Conservation (phyloP, 1,284 basidiomycete genomes). For the Inonotus hispidus region DNA sequence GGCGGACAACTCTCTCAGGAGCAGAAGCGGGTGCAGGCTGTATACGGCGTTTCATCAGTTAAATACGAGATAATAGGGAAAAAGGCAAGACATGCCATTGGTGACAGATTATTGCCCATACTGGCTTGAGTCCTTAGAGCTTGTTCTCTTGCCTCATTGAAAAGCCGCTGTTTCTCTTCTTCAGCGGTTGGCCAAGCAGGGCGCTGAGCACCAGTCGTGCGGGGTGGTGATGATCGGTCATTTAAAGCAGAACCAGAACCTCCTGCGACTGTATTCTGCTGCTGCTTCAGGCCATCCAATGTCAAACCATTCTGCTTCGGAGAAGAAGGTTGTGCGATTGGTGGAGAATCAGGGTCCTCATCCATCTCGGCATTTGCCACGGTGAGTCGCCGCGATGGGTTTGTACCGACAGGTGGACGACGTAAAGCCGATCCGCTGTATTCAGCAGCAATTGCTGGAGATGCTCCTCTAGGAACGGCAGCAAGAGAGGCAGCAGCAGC, state of each 20-base stretch:
- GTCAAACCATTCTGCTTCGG: constrained; percentile 17
- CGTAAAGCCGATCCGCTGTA: background rate
- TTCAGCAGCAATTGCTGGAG: background rate
- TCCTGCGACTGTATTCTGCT: constrained; percentile 3
- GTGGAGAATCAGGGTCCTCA: constrained; percentile 13
- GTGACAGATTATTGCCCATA: constrained; percentile 13
- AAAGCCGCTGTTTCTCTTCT: constrained; percentile 66
- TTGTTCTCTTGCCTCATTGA: constrained; percentile 46
- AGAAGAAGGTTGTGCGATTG: constrained; percentile 7
- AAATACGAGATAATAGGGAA: background rate
- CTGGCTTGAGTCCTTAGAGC: constrained; percentile 24
- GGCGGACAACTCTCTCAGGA: background rate
- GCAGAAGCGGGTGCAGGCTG: background rate
- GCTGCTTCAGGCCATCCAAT: constrained; percentile 4
- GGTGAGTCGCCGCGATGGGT: constrained; percentile 18
- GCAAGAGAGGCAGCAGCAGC: background rate
- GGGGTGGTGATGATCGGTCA: constrained; percentile 5
- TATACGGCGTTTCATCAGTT: background rate
- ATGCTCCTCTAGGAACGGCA: background rate
- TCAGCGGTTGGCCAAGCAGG: constrained; percentile 60
- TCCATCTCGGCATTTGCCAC: constrained; percentile 21
- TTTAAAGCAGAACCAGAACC: constrained; percentile 4
- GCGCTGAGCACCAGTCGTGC: constrained; percentile 19
- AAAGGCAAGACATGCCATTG: constrained; percentile 5
- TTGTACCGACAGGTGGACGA: constrained; percentile 1